These are phyloP conservation scores for Dimocarpus longan DNA, from an alignment of 345 rosid genomes.

Conservation along the genomic window DNA sequence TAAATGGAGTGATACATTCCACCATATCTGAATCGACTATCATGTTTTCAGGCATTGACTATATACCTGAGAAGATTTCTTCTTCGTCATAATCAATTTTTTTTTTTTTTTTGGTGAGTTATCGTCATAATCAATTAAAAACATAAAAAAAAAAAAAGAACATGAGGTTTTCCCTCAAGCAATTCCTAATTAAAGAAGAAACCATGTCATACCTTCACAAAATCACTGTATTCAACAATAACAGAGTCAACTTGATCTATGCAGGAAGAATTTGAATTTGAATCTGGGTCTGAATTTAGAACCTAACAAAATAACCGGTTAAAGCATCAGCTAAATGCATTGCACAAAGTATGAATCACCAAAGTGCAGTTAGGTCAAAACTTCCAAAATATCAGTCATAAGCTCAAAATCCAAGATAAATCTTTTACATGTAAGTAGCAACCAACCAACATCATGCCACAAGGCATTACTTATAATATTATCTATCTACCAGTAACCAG, in stretches of 20 bases:
- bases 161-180: not conserved
- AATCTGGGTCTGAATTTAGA: slow-evolving; percentile 44
- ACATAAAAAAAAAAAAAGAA: not conserved
- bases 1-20: not conserved
- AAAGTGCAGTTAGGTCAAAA: not conserved
- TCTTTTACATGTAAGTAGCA: slow-evolving; percentile 2
- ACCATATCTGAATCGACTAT: slow-evolving; percentile 6
- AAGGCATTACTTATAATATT: not conserved
- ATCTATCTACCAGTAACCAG: not conserved
- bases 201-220: slow-evolving; percentile 64
- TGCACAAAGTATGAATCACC: not conserved
- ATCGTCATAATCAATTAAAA: not conserved
- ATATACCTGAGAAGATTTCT: not conserved
- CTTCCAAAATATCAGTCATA: not conserved
- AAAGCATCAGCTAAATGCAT: slow-evolving; percentile 9
- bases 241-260: slow-evolving; percentile 60
- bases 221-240: slow-evolving; percentile 67
- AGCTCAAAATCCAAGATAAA: slow-evolving; percentile 8
- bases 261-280: slow-evolving; percentile 38
- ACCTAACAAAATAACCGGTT: slow-evolving; percentile 43
- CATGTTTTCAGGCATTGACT: slow-evolving; percentile 1
- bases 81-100: not conserved
- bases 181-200: slow-evolving; percentile 5
- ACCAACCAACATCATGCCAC: not conserved
- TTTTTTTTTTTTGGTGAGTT: too few relatives aligned